Evolutionary conservation across 345 rosid genomes (phyloP).

Genomic region (Gossypium bickii): DNA sequence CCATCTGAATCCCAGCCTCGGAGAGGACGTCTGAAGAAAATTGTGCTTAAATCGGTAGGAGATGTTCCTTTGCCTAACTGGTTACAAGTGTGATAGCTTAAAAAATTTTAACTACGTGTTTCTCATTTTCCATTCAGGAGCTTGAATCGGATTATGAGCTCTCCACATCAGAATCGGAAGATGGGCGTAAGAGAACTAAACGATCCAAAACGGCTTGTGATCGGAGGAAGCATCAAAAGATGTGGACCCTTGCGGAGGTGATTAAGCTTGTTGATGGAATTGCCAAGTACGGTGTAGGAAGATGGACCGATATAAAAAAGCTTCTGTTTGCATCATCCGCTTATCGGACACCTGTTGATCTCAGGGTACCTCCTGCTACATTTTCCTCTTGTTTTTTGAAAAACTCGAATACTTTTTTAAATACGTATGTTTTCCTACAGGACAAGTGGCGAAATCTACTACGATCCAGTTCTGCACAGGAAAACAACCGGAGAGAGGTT

Average conservation of each 20-base stretch:
- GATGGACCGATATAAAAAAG: constrained; percentile 89
- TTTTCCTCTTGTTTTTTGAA: constrained; percentile 7
- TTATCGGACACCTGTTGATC: constrained; percentile 80
- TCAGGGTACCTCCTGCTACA: constrained; percentile 56
- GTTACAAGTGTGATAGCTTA: neutral
- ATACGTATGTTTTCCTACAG: constrained; percentile 32
- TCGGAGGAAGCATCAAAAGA: constrained; percentile 81
- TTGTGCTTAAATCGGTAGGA: constrained; percentile 33
- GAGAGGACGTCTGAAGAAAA: constrained; percentile 42
- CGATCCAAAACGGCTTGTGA: constrained; percentile 44
- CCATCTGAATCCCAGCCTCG: constrained; percentile 33
- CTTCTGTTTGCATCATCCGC: constrained; percentile 54
- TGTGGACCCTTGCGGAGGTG: constrained; percentile 86
- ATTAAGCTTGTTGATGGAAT: constrained; percentile 79
- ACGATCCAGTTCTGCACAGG: constrained; percentile 46
- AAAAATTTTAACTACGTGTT: neutral
- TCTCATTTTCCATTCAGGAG: constrained; percentile 22
- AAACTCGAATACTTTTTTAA: constrained; percentile 14
- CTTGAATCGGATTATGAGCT: constrained; percentile 39
- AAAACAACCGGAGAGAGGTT: constrained; percentile 48
- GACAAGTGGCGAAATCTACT: constrained; percentile 97
- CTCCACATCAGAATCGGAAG: constrained; percentile 59
- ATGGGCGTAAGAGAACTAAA: constrained; percentile 31
- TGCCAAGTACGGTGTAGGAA: constrained; percentile 77
- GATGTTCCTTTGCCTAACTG: neutral